These are phyloP conservation scores for Plasmodium billcollinsi DNA, from an alignment of 169 alveolate species.

Conservation along the genomic window DNA sequence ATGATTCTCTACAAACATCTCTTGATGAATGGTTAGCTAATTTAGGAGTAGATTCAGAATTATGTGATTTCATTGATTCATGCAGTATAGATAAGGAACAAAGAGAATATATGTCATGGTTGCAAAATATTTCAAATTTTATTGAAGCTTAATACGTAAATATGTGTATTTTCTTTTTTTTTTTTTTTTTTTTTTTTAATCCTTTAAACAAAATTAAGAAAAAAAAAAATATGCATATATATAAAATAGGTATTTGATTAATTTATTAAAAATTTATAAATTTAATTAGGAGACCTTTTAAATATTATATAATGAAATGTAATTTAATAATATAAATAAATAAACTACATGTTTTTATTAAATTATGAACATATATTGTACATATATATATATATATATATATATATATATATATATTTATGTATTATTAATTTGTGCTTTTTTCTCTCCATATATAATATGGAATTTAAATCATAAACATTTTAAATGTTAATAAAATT, in stretches of 20 bases:
- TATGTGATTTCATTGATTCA: constrained; percentile 92
- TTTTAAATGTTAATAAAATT: too few relatives aligned
- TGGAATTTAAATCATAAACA: too few relatives aligned
- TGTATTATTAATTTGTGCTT: too few relatives aligned
- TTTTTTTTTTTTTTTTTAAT: constrained; percentile 17
- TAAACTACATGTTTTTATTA: constrained; percentile 29
- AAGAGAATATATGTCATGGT: constrained; percentile 88
- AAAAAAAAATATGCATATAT: neutral
- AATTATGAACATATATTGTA: constrained; percentile 14
- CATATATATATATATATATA: too few relatives aligned
- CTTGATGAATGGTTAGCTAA: constrained; percentile 90
- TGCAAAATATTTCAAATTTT: constrained; percentile 81
- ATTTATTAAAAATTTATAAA: constrained; percentile 19
- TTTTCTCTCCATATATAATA: too few relatives aligned
- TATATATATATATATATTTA: too few relatives aligned
- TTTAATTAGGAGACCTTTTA: constrained; percentile 15
- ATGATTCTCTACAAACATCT: constrained; percentile 91
- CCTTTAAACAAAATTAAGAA: neutral
- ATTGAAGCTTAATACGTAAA: constrained; percentile 23
- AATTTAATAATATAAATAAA: constrained; percentile 17
- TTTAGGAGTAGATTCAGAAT: constrained; percentile 89
- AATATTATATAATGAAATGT: constrained; percentile 37
- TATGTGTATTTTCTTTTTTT: too few relatives aligned
- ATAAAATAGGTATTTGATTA: constrained; percentile 12
- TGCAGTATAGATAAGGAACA: constrained; percentile 92